Percentiles rank a stretch among this genome's conserved stretches.
phyloP scores from a whole-genome alignment of 495 filamentous ascomycete species.

The Cercophora newfieldiana region DNA sequence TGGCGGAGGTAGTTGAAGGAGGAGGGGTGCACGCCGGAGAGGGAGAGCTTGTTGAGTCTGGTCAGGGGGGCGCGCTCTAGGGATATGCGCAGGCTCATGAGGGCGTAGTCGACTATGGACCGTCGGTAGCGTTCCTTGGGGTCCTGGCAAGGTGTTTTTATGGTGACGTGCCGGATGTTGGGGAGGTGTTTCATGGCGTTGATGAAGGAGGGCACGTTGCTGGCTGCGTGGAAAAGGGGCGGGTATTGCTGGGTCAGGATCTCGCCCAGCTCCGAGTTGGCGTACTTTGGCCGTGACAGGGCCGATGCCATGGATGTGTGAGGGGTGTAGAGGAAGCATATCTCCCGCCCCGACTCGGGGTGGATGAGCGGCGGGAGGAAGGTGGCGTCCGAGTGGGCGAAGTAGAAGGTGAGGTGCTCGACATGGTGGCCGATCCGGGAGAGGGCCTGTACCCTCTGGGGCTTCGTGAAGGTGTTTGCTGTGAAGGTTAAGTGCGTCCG shows the following conservation, averaged over 20 bases:
- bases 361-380: constrained; percentile 77
- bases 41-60: constrained; percentile 60
- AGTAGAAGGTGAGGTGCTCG: constrained; percentile 65
- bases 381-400: constrained; percentile 67
- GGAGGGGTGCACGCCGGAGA: constrained; percentile 66
- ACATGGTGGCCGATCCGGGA: constrained; percentile 71
- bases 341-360: constrained; percentile 67
- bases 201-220: constrained; percentile 76
- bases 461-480: constrained; percentile 67
- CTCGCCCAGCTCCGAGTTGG: constrained; percentile 60
- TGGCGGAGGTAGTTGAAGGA: constrained; percentile 70
- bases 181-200: constrained; percentile 62
- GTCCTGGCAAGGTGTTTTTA: constrained; percentile 71
- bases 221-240: constrained; percentile 80
- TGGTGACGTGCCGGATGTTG: constrained; percentile 65
- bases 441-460: constrained; percentile 65
- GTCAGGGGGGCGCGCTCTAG: constrained; percentile 64
- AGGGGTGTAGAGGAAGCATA: constrained; percentile 72
- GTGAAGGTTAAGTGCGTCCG: constrained; percentile 65
- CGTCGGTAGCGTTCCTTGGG: constrained; percentile 66
- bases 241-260: constrained; percentile 77
- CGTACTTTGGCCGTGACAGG: constrained; percentile 62
- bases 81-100: constrained; percentile 76
- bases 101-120: constrained; percentile 75
- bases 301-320: constrained; percentile 54